These are phyloP conservation scores for Ormosia emarginata DNA, from an alignment of 306 rosid species.

Conservation along the genomic window DNA sequence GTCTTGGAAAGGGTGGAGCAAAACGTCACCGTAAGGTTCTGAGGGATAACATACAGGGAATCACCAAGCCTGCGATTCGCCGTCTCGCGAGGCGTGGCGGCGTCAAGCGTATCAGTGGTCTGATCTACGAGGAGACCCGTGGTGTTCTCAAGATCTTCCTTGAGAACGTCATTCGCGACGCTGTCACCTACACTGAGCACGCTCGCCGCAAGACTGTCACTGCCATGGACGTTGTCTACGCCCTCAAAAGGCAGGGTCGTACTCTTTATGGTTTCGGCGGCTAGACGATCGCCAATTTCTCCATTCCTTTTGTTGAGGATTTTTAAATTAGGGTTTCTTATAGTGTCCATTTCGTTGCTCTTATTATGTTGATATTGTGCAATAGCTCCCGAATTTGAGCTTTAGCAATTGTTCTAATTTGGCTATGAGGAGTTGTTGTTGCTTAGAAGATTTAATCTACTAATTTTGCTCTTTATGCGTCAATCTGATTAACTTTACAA, in stretches of 20 bases:
- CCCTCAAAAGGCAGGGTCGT: slow-evolving; percentile 63
- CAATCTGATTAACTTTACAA: no score
- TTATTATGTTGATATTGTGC: slow-evolving; percentile 4
- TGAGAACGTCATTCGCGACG: slow-evolving; percentile 55
- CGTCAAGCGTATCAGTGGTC: slow-evolving; percentile 56
- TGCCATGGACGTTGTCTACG: slow-evolving; percentile 62
- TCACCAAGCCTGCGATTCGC: slow-evolving; percentile 56
- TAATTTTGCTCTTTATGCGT: background rate
- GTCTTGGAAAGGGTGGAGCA: slow-evolving; percentile 64
- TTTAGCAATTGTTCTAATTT: background rate
- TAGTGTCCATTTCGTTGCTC: background rate
- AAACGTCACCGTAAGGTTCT: slow-evolving; percentile 67
- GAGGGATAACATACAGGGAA: slow-evolving; percentile 61
- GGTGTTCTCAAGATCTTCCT: slow-evolving; percentile 60
- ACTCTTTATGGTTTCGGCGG: slow-evolving; percentile 62
- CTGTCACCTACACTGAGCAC: slow-evolving; percentile 59
- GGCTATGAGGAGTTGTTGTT: background rate
- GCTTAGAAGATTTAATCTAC: no score
- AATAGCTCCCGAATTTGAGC: background rate
- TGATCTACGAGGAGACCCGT: slow-evolving; percentile 56
- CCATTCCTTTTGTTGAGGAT: background rate
- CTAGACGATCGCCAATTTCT: background rate
- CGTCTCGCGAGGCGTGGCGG: slow-evolving; percentile 60
- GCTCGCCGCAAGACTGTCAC: slow-evolving; percentile 63
- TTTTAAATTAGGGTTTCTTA: background rate